A percentile compares a stretch with the other conserved stretches of the same genome.
Conservation (phyloP, 768 basidiomycete genomes). For the Thelephora ganbajun region DNA sequence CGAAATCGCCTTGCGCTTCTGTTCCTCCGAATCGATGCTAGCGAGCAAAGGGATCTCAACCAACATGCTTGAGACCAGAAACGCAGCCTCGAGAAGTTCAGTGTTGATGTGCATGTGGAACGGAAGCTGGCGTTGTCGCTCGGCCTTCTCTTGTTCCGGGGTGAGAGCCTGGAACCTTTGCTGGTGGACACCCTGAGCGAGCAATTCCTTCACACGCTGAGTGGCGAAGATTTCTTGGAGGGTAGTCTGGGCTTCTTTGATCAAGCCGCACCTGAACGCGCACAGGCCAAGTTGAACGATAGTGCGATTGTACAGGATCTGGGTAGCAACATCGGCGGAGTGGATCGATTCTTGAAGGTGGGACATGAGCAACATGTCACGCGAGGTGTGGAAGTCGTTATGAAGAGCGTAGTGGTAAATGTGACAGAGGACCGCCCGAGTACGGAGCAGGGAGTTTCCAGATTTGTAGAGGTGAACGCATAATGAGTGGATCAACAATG, state of each 20-base stretch:
- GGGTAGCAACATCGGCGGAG: constrained; percentile 91
- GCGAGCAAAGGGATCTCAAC: constrained; percentile 94
- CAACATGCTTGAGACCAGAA: constrained; percentile 97
- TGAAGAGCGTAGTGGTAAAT: constrained; percentile 95
- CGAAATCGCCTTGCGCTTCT: constrained; percentile 86
- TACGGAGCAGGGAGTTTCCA: constrained; percentile 82
- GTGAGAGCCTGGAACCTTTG: constrained; percentile 77
- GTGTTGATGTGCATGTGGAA: constrained; percentile 99
- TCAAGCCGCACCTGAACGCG: constrained; percentile 90
- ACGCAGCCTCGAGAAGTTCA: constrained; percentile 92
- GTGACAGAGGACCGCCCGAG: constrained; percentile 93
- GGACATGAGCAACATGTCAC: constrained; percentile 98
- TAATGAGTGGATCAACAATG: constrained; percentile 73
- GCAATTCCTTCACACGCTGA: constrained; percentile 90
- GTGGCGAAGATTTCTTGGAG: constrained; percentile 94
- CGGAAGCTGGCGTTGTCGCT: constrained; percentile 88
- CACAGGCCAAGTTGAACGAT: constrained; percentile 95
- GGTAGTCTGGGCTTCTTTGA: constrained; percentile 86
- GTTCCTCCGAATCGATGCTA: constrained; percentile 87
- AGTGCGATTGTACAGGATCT: constrained; percentile 95
- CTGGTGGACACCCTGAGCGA: constrained; percentile 93
- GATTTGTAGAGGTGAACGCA: constrained; percentile 90
- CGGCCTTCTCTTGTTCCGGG: constrained; percentile 94
- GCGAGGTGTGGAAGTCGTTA: constrained; percentile 91
- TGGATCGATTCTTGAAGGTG: constrained; percentile 95